Conservation (phyloP, 805 yeast genomes). For the Isabelozyma gotoi region DNA sequence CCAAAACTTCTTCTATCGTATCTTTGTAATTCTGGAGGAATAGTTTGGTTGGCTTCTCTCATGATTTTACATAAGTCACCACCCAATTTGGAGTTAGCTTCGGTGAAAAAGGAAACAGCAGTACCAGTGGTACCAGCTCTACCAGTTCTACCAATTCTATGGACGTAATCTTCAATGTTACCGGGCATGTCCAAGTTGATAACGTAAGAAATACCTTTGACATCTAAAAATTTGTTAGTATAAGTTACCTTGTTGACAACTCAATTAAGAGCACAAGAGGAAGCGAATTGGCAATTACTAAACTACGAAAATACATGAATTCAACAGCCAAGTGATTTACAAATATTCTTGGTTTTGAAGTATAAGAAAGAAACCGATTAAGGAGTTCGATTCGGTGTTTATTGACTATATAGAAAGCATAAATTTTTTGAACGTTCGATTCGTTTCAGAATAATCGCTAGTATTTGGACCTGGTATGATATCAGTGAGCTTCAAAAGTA, state of each 20-base stretch:
- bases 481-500: not conserved
- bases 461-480: not conserved
- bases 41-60: constrained; percentile 91
- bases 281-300: too few relatives aligned
- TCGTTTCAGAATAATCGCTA: not conserved
- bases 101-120: constrained; percentile 92
- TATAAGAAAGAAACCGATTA: constrained; percentile 1
- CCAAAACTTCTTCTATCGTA: constrained; percentile 68
- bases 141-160: constrained; percentile 99
- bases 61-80: constrained; percentile 85
- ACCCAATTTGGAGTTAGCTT: constrained; percentile 83
- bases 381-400: constrained; percentile 2
- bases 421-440: not conserved
- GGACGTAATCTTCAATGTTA: constrained; percentile 97
- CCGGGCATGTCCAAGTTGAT: constrained; percentile 97
- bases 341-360: not conserved
- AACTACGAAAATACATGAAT: not conserved
- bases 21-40: constrained; percentile 77
- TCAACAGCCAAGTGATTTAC: not conserved
- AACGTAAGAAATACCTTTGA: constrained; percentile 93
- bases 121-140: constrained; percentile 98
- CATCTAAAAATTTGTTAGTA: constrained; percentile 64
- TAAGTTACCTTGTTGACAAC: not conserved
- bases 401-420: constrained; percentile 4
- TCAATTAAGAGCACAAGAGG: constrained; percentile 2